Conservation (phyloP, 495 filamentous ascomycete genomes). For the Trichoderma gamsii region DNA sequence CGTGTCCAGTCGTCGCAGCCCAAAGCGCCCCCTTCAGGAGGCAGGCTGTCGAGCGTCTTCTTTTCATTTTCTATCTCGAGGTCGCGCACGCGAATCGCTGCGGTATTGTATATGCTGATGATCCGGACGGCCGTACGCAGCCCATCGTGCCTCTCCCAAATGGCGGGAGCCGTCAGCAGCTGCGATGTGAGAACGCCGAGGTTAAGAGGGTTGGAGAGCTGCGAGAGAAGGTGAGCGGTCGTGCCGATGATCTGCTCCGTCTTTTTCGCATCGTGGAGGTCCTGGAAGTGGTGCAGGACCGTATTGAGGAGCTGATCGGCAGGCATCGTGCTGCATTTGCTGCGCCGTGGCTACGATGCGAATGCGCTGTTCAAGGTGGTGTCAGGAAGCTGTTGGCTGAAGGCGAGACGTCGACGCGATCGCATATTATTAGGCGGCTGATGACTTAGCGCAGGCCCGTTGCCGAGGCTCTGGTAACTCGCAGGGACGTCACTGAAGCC, state of each 20-base stretch:
- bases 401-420: background rate
- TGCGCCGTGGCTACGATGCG: slow-evolving; percentile 1
- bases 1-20: slow-evolving; percentile 72
- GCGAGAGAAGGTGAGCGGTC: slow-evolving; percentile 73
- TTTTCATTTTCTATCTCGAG: slow-evolving; percentile 44
- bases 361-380: background rate
- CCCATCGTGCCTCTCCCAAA: slow-evolving; percentile 73
- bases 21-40: slow-evolving; percentile 40
- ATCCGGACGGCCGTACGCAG: slow-evolving; percentile 68
- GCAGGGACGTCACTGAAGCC: background rate
- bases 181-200: slow-evolving; percentile 86
- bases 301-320: slow-evolving; percentile 46
- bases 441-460: background rate
- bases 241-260: slow-evolving; percentile 63
- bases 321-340: slow-evolving; percentile 32
- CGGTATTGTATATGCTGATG: slow-evolving; percentile 83
- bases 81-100: slow-evolving; percentile 58
- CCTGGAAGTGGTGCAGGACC: slow-evolving; percentile 46
- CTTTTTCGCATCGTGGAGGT: slow-evolving; percentile 41
- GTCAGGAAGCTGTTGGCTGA: slow-evolving; percentile 9
- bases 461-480: background rate
- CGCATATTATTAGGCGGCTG: no score
- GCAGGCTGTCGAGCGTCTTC: background rate
- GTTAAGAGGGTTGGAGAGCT: slow-evolving; percentile 85
- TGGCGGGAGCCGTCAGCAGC: slow-evolving; percentile 73